Conservation (phyloP, 2,329 filamentous ascomycete species). For the Pyrenophora graminea region DNA sequence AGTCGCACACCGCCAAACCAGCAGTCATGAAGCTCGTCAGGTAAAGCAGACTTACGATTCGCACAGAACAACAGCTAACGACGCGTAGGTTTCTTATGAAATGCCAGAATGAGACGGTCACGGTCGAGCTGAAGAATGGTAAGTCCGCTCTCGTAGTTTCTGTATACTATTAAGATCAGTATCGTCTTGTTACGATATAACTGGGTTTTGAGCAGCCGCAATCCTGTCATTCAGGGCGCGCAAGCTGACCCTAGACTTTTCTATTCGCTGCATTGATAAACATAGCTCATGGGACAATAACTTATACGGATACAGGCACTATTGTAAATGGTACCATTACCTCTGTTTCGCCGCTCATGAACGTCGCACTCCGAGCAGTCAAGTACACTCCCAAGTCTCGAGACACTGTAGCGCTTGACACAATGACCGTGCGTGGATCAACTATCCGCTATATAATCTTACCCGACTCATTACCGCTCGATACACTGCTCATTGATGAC, state of each 20-base stretch:
- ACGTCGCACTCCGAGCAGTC: conserved; percentile 90
- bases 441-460: conserved; percentile 97
- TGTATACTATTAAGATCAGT: too few relatives aligned
- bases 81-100: conserved; percentile 91
- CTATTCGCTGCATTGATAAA: too few relatives aligned
- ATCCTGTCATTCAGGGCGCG: not conserved
- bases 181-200: too few relatives aligned
- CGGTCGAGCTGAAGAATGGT: conserved; percentile 98
- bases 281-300: too few relatives aligned
- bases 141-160: conserved; percentile 28
- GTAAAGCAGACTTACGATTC: conserved; percentile 17
- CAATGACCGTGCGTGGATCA: conserved; percentile 94
- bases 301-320: conserved; percentile 64
- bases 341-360: conserved; percentile 97
- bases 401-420: conserved; percentile 85
- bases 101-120: conserved; percentile 97
- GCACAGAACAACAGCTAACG: conserved; percentile 23
- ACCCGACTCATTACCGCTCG: conserved; percentile 90
- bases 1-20: not conserved
- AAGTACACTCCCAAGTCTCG: conserved; percentile 94
- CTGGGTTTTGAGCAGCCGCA: too few relatives aligned
- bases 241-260: not conserved
- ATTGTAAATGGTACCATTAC: conserved; percentile 97
- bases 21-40: conserved; percentile 45
- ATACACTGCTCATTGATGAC: conserved; percentile 95